Base-by-base conservation (phyloP, 352 stramenopile genomes). In the Phytophthora megakarya region DNA sequence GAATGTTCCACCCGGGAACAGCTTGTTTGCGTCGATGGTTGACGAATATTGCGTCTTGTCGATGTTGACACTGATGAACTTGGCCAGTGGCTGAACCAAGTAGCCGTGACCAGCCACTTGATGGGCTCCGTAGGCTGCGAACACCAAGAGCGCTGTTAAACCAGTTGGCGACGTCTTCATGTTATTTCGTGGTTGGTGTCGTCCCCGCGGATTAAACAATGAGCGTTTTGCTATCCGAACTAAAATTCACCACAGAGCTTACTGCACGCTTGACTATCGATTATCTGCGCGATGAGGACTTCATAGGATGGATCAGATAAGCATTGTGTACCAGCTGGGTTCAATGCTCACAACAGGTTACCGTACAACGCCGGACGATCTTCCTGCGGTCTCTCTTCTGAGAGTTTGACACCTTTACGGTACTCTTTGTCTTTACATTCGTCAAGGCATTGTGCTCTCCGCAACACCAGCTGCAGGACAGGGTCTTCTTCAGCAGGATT, bases 11-110 rank as follows among this genome's bases (percentile, higher is more conserved):
- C 44, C 65, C 4, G 70, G 65, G 57, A 80, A 81, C 13, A 73
- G 37, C 21, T 66, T 67, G 22, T 78, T 37, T 56, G 67, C 72
- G 54, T 75, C 60, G 42, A 81, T 84, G 49, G 73, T 81, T 21
- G 66, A 60, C 13, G 62, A 69, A 52, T 72, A 84, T 49, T 70
- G 65, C 45, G 76, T 80, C 54, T 77, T 78, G 46, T 81, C 70
- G 10, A 81, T 56, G 45, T 61, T 67, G 1, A 35, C 21, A 42
- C 59, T 65, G 54, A 78, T 75, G 22, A 73, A 81, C 65, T 71
- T 71, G 32, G 70, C 73, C 40, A 67, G 35, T 13, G 76, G 76
- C 25, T 78, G 67, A 37, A 70, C 47, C n/a, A 85, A 37, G 51
- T 70, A 79, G 19, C 73, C 76, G 45, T 82, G 73, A 1, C 30